phyloP scores from a whole-genome alignment of 2,329 filamentous ascomycete species.

The Lasiodiplodia citricola region DNA sequence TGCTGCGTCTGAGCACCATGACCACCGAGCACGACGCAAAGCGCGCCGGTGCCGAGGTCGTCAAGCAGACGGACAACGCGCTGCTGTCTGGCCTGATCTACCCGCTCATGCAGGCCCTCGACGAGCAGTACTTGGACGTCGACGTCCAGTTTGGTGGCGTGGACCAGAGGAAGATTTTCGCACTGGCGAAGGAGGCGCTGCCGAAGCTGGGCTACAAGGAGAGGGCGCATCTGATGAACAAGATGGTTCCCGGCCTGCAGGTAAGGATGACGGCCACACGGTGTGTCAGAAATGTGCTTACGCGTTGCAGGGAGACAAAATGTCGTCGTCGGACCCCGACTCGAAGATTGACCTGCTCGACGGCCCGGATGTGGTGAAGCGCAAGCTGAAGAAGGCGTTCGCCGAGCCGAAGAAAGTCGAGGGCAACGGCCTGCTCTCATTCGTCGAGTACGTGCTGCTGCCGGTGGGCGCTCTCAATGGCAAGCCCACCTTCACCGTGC shows the following conservation, averaged over 20 bases:
- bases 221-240: conserved; percentile 76
- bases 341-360: conserved; percentile 96
- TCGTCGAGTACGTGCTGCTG: conserved; percentile 86
- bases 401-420: conserved; percentile 77
- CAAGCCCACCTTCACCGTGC: conserved; percentile 68
- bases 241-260: conserved; percentile 86
- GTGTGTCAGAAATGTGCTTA: conserved; percentile 59
- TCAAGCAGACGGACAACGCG: conserved; percentile 86
- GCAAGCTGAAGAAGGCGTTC: conserved; percentile 74
- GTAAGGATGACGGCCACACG: conserved; percentile 70
- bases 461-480: conserved; percentile 71
- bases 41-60: conserved; percentile 89
- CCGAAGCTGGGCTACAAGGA: conserved; percentile 83
- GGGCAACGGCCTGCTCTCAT: conserved; percentile 84
- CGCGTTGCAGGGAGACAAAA: conserved; percentile 71
- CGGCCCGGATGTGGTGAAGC: conserved; percentile 71
- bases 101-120: conserved; percentile 86
- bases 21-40: conserved; percentile 81
- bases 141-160: conserved; percentile 81
- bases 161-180: conserved; percentile 90
- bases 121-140: conserved; percentile 81
- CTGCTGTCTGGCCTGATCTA: conserved; percentile 78
- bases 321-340: conserved; percentile 72
- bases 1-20: conserved; percentile 75
- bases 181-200: conserved; percentile 80